These are phyloP conservation scores for Sordariomycetes sp. DNA, from an alignment of 2,329 filamentous ascomycete species.

Conservation along the genomic window DNA sequence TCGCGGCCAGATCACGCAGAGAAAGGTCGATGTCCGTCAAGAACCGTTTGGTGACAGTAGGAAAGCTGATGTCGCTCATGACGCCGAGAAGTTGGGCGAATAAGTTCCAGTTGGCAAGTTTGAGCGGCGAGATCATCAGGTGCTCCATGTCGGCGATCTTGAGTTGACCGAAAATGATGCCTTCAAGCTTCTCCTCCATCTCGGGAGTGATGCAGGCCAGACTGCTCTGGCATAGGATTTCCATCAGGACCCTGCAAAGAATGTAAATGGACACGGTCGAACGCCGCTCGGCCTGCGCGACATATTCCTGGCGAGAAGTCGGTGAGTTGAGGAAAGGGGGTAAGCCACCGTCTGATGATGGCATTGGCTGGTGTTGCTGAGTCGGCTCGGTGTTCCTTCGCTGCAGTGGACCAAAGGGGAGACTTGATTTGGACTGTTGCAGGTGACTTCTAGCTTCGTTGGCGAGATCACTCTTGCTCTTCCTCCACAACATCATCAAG, in stretches of 20 bases:
- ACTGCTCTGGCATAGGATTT: slow-evolving; percentile 86
- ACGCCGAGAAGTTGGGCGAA: slow-evolving; percentile 89
- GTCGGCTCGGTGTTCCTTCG: slow-evolving; percentile 68
- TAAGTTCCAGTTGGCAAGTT: slow-evolving; percentile 90
- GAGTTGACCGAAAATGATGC: slow-evolving; percentile 92
- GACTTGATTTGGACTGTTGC: slow-evolving; percentile 36
- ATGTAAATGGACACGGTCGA: slow-evolving; percentile 95
- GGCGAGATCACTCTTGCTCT: slow-evolving; percentile 85
- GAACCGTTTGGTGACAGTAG: slow-evolving; percentile 73
- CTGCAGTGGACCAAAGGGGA: slow-evolving; percentile 39
- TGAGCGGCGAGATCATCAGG: slow-evolving; percentile 64
- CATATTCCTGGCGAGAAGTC: slow-evolving; percentile 53
- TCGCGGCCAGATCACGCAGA: slow-evolving; percentile 64
- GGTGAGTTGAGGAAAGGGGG: slow-evolving; percentile 17
- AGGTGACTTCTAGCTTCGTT: slow-evolving; percentile 53
- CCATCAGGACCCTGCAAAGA: slow-evolving; percentile 82
- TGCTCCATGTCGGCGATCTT: slow-evolving; percentile 81
- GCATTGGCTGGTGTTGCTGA: slow-evolving; percentile 27
- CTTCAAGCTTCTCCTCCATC: slow-evolving; percentile 89
- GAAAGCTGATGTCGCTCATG: slow-evolving; percentile 90
- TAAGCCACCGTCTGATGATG: neutral
- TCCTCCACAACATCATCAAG: slow-evolving; percentile 96
- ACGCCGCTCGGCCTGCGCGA: slow-evolving; percentile 72
- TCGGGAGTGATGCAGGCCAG: slow-evolving; percentile 74
- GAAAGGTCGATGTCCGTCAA: slow-evolving; percentile 68